These are phyloP conservation scores for Pseudomassariella vexata DNA, from an alignment of 2,329 filamentous ascomycete species.

Conservation along the genomic window DNA sequence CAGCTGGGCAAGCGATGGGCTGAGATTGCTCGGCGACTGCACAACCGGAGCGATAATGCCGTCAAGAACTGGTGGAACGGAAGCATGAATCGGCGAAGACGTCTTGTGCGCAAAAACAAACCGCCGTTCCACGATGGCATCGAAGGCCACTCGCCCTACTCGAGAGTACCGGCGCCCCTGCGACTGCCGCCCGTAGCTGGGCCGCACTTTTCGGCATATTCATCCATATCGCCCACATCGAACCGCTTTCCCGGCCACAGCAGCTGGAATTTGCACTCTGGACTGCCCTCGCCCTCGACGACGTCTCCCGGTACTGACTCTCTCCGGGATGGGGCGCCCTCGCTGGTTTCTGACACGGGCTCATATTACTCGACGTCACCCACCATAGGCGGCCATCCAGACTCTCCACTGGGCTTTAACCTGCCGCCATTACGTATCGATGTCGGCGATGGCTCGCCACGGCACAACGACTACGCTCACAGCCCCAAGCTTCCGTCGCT, in stretches of 20 bases:
- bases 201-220: slow-evolving; percentile 14
- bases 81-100: slow-evolving; percentile 73
- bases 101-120: slow-evolving; percentile 36
- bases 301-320: slow-evolving; percentile 34
- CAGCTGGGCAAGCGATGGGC: slow-evolving; percentile 87
- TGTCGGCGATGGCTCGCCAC: slow-evolving; percentile 8
- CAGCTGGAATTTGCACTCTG: slow-evolving; percentile 13
- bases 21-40: slow-evolving; percentile 77
- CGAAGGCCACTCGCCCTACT: slow-evolving; percentile 3
- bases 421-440: slow-evolving; percentile 14
- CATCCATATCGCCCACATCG: slow-evolving; percentile 11
- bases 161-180: slow-evolving; percentile 5
- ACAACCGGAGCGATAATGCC: slow-evolving; percentile 86
- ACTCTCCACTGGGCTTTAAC: slow-evolving; percentile 29
- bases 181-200: slow-evolving; percentile 14
- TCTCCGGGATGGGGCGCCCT: slow-evolving; percentile 51
- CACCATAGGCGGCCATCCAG: slow-evolving; percentile 28
- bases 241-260: slow-evolving; percentile 9
- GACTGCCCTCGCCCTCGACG: slow-evolving; percentile 23
- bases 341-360: slow-evolving; percentile 64
- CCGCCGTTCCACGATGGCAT: slow-evolving; percentile 24
- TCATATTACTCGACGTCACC: slow-evolving; percentile 59
- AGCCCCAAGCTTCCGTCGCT: not conserved
- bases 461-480: not conserved
- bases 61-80: slow-evolving; percentile 99